Conservation (phyloP, 768 basidiomycete genomes). For the Mycena pura region DNA sequence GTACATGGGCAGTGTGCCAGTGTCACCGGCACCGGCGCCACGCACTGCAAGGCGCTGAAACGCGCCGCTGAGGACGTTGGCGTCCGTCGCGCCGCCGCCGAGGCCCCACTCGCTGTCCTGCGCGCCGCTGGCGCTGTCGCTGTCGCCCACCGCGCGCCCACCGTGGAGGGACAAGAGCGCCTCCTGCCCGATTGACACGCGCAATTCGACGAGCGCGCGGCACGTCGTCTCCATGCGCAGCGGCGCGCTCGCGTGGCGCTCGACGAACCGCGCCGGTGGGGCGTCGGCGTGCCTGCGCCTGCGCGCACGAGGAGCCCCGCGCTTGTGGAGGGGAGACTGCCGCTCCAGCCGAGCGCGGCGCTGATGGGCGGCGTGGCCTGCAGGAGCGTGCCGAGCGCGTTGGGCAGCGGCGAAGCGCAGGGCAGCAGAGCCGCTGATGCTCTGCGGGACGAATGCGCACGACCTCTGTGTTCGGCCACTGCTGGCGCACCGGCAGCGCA, state of each 20-base stretch:
- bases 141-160: neutral
- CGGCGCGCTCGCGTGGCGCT: too few species aligned
- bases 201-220: slow-evolving; percentile 4
- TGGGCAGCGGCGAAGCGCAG: too few species aligned
- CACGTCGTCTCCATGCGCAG: neutral
- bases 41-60: slow-evolving; percentile 11
- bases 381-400: too few species aligned
- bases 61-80: slow-evolving; percentile 1
- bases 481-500: slow-evolving; percentile 52
- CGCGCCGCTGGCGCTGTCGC: neutral
- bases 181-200: slow-evolving; percentile 24
- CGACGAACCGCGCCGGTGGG: too few species aligned
- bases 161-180: slow-evolving; percentile 13
- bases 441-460: too few species aligned
- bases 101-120: slow-evolving; percentile 18
- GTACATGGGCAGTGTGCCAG: slow-evolving; percentile 2
- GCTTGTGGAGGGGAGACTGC: too few species aligned
- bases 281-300: too few species aligned
- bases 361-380: too few species aligned
- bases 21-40: neutral
- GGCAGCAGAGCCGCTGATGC: too few species aligned
- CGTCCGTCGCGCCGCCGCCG: slow-evolving; percentile 12
- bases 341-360: too few species aligned
- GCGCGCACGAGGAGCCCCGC: too few species aligned
- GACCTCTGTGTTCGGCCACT: too few species aligned